These are phyloP conservation scores for Didymella sp. DNA, from an alignment of 2,329 filamentous ascomycete genomes.

Conservation along the genomic window DNA sequence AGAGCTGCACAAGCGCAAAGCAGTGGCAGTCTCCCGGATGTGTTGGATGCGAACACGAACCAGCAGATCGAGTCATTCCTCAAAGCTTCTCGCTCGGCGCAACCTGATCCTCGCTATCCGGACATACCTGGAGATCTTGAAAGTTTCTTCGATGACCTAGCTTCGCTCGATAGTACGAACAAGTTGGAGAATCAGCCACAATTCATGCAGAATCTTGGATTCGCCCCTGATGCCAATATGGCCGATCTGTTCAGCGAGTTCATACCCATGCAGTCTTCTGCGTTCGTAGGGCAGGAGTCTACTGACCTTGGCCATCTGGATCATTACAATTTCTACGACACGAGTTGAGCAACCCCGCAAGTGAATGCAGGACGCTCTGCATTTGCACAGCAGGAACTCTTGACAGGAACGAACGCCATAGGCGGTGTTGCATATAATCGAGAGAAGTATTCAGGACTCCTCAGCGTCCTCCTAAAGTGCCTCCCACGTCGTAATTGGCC, in stretches of 20 bases:
- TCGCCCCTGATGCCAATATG: slow-evolving; percentile 67
- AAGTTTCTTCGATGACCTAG: slow-evolving; percentile 65
- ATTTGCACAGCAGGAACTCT: neutral
- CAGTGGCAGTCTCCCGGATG: slow-evolving; percentile 21
- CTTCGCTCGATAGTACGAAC: slow-evolving; percentile 62
- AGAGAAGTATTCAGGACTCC: neutral
- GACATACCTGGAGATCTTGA: slow-evolving; percentile 54
- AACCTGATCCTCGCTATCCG: slow-evolving; percentile 40
- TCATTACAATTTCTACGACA: slow-evolving; percentile 39
- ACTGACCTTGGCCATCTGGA: slow-evolving; percentile 31
- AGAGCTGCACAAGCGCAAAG: slow-evolving; percentile 13
- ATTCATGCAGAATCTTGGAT: slow-evolving; percentile 72
- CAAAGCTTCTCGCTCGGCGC: slow-evolving; percentile 2
- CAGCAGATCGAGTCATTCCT: slow-evolving; percentile 13
- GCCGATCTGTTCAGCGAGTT: slow-evolving; percentile 59
- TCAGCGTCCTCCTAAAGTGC: neutral
- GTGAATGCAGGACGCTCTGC: neutral
- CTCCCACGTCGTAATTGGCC: neutral
- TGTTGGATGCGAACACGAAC: slow-evolving; percentile 11
- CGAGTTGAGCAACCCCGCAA: slow-evolving; percentile 18
- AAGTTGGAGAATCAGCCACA: slow-evolving; percentile 64
- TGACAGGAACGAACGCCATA: neutral
- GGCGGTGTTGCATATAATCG: neutral
- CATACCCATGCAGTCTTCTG: slow-evolving; percentile 47
- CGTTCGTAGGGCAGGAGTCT: slow-evolving; percentile 38